Evolutionary conservation across 73 alveolate species (phyloP).

Genomic region (Tetrahymena malaccensis): DNA sequence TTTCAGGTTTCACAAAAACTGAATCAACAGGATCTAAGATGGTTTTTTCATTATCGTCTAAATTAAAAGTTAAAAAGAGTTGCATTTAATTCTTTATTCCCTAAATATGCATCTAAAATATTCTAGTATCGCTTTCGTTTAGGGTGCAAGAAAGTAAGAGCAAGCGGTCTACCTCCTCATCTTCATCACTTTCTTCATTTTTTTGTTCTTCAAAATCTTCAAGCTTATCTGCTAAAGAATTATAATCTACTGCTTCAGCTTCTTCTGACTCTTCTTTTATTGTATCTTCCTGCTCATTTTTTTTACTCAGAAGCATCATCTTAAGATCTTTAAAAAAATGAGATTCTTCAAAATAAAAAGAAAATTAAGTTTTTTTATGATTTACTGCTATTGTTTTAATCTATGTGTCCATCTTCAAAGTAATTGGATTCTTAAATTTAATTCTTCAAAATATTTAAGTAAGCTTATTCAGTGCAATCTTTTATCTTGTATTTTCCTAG

Average conservation of each 20-base stretch:
- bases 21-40: not conserved
- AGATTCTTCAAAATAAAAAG: not conserved
- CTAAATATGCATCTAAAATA: not conserved
- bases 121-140: not conserved
- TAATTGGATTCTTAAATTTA: not conserved
- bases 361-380: not conserved
- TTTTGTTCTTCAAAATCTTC: not conserved
- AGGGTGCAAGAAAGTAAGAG: not conserved
- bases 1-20: not conserved
- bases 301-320: not conserved
- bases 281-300: not conserved
- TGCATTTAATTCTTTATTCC: not conserved
- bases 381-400: not conserved
- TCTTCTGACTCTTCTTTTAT: not conserved
- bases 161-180: not conserved
- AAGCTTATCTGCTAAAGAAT: not conserved
- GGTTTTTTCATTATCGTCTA: not conserved
- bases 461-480: not conserved
- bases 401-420: not conserved
- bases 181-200: not conserved
- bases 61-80: not conserved
- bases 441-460: not conserved
- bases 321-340: not conserved
- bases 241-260: not conserved
- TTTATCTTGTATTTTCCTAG: not conserved